Evolutionary conservation across 1,284 basidiomycete genomes (phyloP).

Genomic region (Cystobasidium sp.): DNA sequence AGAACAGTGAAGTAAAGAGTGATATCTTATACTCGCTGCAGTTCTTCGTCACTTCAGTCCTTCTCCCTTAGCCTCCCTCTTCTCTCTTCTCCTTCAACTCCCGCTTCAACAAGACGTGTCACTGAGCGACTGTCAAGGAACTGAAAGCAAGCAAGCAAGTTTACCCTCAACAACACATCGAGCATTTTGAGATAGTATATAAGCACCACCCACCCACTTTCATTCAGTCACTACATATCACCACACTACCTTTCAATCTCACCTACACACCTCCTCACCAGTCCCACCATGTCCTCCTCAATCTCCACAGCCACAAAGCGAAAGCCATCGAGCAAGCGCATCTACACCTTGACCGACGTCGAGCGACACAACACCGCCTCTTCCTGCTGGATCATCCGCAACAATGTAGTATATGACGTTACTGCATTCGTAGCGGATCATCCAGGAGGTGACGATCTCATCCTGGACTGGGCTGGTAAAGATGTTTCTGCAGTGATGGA

Average conservation of each 20-base stretch:
- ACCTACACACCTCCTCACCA: slow-evolving; percentile 9
- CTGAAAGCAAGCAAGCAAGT: not conserved
- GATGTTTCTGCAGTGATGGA: slow-evolving; percentile 83
- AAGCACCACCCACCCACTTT: not conserved
- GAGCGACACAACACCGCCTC: slow-evolving; percentile 63
- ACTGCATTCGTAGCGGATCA: slow-evolving; percentile 71
- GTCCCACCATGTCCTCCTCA: slow-evolving; percentile 16
- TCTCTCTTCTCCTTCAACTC: not conserved
- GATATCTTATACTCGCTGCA: too few relatives aligned
- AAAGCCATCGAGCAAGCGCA: slow-evolving; percentile 52
- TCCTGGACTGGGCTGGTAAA: slow-evolving; percentile 65
- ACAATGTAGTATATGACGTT: slow-evolving; percentile 79
- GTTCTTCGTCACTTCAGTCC: not conserved
- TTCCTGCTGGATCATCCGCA: slow-evolving; percentile 75
- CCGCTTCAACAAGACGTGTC: not conserved
- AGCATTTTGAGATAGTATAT: not conserved
- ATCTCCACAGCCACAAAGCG: slow-evolving; percentile 43
- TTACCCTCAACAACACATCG: not conserved
- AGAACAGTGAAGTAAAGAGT: too few relatives aligned
- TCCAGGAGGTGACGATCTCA: slow-evolving; percentile 82
- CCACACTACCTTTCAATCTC: not conserved
- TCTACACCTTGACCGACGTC: slow-evolving; percentile 74
- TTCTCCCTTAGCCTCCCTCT: not conserved
- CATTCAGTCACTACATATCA: not conserved
- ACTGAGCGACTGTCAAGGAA: slow-evolving; percentile 3